Evolutionary conservation across 2,329 filamentous ascomycete species (phyloP), one percentile per base, ranked within the genome.

Genomic region (Xylariaceae sp.): DNA sequence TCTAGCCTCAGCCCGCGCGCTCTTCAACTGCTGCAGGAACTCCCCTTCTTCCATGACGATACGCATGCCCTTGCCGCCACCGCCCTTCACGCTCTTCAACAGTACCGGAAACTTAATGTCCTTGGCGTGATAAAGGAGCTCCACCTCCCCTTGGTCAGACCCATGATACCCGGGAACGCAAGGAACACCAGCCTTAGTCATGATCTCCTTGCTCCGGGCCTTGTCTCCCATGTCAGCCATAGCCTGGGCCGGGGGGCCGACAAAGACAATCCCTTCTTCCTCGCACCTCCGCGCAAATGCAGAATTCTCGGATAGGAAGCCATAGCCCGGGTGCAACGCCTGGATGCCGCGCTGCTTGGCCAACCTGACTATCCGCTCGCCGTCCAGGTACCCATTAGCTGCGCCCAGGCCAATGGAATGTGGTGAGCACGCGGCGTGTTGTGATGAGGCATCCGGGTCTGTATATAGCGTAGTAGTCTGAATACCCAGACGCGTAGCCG

Each of bases 131-230:
- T 76, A 74, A 51, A 89, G 68, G 22, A 86, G 70, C 61, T 81
- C 71, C 51, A 74, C 70, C 44, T 80, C 77, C 46, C 87, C 83
- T 73, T 99, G 94, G 49, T 96, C 89, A 1, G 78, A 66, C 16
- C 94, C 94, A 69, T 97, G 94, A 66, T 99, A 99, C 0, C 94
- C 94, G 0, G 94, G 94, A 46, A 99, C 94, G 66, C 94, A 97
- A 4, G 92, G 92, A 3, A 99, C 94, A 8, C 91, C 90, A n/a
- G 94, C 92, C 4, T 84, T 84, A 32, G 83, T 90, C 94, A 99
- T 97, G 67, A 99, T 96, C 68, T 96, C 88, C 72, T 99, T 99
- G 49, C 86, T 81, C 46, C 85, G 84, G 1, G 86, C 80, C 70
- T 89, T 80, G 59, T 80, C 83, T 42, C 78, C 77, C 69, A 90